Percentiles rank a stretch among this genome's conserved stretches.
phyloP scores from a whole-genome alignment of 2,329 filamentous ascomycete species.

The Bipolaris sorokiniana region DNA sequence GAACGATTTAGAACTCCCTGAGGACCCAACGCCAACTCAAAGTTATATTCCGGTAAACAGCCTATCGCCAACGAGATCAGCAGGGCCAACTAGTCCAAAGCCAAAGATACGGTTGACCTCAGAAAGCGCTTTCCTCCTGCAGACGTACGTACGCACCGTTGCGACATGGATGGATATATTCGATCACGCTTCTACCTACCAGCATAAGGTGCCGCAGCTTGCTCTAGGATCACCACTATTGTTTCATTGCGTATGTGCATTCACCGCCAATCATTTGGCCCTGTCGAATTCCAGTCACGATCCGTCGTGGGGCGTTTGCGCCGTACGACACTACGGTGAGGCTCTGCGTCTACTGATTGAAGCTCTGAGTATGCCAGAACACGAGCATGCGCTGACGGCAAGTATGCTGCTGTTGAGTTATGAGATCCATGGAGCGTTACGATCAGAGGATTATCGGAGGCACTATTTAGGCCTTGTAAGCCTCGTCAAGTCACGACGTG shows the following conservation, averaged over 20 bases:
- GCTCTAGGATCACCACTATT: slow-evolving; percentile 40
- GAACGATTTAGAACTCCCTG: slow-evolving; percentile 26
- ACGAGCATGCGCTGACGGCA: slow-evolving; percentile 40
- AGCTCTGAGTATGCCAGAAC: slow-evolving; percentile 31
- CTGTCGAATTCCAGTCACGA: slow-evolving; percentile 31
- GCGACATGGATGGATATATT: slow-evolving; percentile 47
- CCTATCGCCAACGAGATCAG: slow-evolving; percentile 18
- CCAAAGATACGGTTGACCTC: slow-evolving; percentile 27
- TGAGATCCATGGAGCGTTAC: slow-evolving; percentile 37
- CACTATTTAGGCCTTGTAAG: slow-evolving; percentile 42
- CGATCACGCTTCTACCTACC: slow-evolving; percentile 40
- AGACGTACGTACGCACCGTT: slow-evolving; percentile 42
- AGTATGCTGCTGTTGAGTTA: slow-evolving; percentile 46
- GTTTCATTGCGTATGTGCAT: slow-evolving; percentile 44
- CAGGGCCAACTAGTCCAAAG: slow-evolving; percentile 2
- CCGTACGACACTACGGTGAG: slow-evolving; percentile 40
- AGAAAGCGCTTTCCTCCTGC: slow-evolving; percentile 42
- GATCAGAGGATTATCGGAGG: slow-evolving; percentile 37
- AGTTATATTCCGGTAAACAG: slow-evolving; percentile 17
- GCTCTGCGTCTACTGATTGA: slow-evolving; percentile 40
- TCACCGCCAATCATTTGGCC: slow-evolving; percentile 44
- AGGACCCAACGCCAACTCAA: slow-evolving; percentile 18
- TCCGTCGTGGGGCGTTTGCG: slow-evolving; percentile 40
- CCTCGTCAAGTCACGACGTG: slow-evolving; percentile 38
- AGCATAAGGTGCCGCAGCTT: slow-evolving; percentile 37